Conservation (phyloP, 2,329 filamentous ascomycete species). For the Tympanopsis confertula region DNA sequence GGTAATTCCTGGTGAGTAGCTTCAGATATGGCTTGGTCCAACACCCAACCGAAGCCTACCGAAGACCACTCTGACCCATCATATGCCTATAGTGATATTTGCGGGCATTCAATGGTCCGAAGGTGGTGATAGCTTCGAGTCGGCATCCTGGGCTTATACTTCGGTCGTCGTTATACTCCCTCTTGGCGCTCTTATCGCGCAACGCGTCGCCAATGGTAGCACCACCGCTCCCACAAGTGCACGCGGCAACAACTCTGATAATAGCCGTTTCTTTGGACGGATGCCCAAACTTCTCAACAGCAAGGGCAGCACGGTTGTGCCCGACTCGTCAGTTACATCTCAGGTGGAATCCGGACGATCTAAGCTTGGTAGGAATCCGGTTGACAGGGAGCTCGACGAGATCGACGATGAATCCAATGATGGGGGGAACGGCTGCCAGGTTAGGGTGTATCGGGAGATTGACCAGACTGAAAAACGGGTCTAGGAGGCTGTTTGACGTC, state of each 20-base stretch:
- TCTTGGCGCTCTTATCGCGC: conserved; percentile 37
- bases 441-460: conserved; percentile 16
- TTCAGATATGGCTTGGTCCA: too few relatives aligned
- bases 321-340: too few relatives aligned
- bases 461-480: conserved; percentile 18
- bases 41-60: too few relatives aligned
- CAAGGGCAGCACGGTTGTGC: too few relatives aligned
- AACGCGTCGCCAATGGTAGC: conserved; percentile 23
- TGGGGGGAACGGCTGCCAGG: conserved; percentile 4
- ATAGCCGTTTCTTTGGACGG: conserved; percentile 6
- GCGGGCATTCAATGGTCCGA: conserved; percentile 29
- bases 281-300: too few relatives aligned
- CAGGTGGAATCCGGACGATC: too few relatives aligned
- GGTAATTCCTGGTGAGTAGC: conserved; percentile 37
- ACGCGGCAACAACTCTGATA: conserved; percentile 6
- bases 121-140: conserved; percentile 29
- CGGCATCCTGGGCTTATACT: conserved; percentile 34
- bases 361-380: too few relatives aligned
- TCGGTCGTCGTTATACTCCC: conserved; percentile 38
- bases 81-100: conserved; percentile 31
- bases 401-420: conserved; percentile 11
- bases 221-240: conserved; percentile 7
- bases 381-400: conserved; percentile 18
- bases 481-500: conserved; percentile 7
- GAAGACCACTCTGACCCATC: background rate